Evolutionary conservation across 192 early-diverging fungal species (phyloP).

Genomic region (Gorgonomyces haynaldii): DNA sequence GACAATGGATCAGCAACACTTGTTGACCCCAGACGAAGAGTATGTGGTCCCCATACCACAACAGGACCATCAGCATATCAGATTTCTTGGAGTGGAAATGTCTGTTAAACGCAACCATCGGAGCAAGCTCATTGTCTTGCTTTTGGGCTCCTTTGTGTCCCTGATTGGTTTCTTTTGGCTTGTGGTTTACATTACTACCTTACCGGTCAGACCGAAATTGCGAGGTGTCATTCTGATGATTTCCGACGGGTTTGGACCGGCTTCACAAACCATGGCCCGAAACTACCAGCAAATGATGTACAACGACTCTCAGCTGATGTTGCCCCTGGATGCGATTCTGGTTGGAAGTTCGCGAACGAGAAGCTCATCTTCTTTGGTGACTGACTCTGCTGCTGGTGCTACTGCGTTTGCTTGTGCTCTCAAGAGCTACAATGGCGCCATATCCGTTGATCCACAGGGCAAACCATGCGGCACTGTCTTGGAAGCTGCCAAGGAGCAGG

Average conservation of each 20-base stretch:
- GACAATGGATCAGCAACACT: no score
- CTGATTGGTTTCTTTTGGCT: not conserved
- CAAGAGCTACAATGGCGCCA: conserved; percentile 91
- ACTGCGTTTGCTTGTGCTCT: conserved; percentile 86
- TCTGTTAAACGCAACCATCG: no score
- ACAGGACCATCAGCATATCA: no score
- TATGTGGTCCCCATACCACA: no score
- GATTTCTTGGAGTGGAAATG: no score
- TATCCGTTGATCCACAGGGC: conserved; percentile 61
- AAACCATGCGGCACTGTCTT: conserved; percentile 84
- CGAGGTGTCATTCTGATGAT: conserved; percentile 90
- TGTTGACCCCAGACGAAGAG: no score
- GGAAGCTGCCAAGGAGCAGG: conserved; percentile 78
- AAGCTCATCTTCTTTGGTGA: conserved; percentile 68
- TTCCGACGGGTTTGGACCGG: conserved; percentile 86
- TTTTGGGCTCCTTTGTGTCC: no score
- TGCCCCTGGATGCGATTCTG: conserved; percentile 42
- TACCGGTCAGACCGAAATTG: not conserved
- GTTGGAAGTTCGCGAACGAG: conserved; percentile 88
- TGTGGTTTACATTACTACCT: not conserved
- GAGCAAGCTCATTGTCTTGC: no score
- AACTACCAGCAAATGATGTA: conserved; percentile 60
- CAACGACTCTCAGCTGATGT: conserved; percentile 27
- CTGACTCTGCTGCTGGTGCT: conserved; percentile 94
- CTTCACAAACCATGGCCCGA: conserved; percentile 78